Evolutionary conservation across 805 yeast species (phyloP).

Genomic region (Candida germanica): DNA sequence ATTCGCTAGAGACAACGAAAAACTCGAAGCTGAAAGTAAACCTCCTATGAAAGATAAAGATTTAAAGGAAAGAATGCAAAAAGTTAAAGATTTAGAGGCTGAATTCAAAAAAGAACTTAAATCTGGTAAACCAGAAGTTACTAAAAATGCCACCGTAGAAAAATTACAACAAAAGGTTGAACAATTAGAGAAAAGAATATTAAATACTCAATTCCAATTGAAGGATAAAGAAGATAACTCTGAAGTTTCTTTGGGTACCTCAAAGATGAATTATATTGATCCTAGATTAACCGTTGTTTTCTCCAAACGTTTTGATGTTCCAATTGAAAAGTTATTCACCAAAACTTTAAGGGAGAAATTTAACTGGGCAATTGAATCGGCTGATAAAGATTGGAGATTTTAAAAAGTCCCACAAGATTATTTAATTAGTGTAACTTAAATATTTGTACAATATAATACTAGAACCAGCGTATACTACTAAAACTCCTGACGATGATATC

Average conservation of each 20-base stretch:
- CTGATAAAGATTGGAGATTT: slow-evolving; percentile 84
- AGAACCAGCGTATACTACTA: background rate
- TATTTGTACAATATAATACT: too few species aligned
- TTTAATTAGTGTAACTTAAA: too few species aligned
- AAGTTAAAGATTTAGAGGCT: slow-evolving; percentile 49
- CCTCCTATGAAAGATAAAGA: slow-evolving; percentile 52
- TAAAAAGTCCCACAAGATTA: too few species aligned
- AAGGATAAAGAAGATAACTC: slow-evolving; percentile 94
- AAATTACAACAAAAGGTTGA: slow-evolving; percentile 71
- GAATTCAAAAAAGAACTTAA: slow-evolving; percentile 57
- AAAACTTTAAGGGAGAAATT: slow-evolving; percentile 90
- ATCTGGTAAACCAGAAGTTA: slow-evolving; percentile 56
- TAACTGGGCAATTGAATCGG: slow-evolving; percentile 93
- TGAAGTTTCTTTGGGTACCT: slow-evolving; percentile 87
- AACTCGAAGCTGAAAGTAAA: slow-evolving; percentile 55
- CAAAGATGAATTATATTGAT: slow-evolving; percentile 92
- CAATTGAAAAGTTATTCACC: slow-evolving; percentile 87
- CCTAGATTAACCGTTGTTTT: slow-evolving; percentile 89
- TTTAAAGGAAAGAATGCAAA: slow-evolving; percentile 55
- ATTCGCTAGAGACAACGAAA: slow-evolving; percentile 75
- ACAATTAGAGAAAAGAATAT: slow-evolving; percentile 66
- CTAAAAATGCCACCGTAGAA: slow-evolving; percentile 53
- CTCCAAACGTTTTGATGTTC: slow-evolving; percentile 80
- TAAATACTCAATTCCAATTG: slow-evolving; percentile 66
- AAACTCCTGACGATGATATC: too few species aligned